These are phyloP conservation scores for Paraconiothyrium brasiliense DNA, from an alignment of 2,329 filamentous ascomycete species.

Conservation along the genomic window DNA sequence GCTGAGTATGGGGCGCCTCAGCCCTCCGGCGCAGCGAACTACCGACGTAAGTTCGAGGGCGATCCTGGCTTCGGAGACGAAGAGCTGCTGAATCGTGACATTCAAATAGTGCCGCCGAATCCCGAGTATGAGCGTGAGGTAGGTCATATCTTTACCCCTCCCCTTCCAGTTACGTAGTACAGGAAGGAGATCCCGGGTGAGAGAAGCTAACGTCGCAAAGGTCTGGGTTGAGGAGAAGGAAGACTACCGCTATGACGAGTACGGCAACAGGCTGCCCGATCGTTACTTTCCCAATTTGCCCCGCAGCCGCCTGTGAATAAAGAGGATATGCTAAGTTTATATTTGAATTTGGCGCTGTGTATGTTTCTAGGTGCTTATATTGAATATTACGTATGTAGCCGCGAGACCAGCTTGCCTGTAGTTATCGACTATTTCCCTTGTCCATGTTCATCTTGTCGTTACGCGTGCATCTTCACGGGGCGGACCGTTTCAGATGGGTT, in stretches of 20 bases:
- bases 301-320: slow-evolving; percentile 40
- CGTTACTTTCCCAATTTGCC: slow-evolving; percentile 36
- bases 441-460: background rate
- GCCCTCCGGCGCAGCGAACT: slow-evolving; percentile 39
- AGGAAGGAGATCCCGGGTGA: too few species aligned
- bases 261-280: slow-evolving; percentile 47
- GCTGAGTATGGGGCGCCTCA: slow-evolving; percentile 45
- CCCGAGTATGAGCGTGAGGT: slow-evolving; percentile 46
- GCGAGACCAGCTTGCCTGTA: background rate
- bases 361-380: slow-evolving; percentile 3
- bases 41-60: slow-evolving; percentile 45
- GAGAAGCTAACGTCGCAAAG: slow-evolving; percentile 25
- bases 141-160: slow-evolving; percentile 15
- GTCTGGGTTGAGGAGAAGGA: slow-evolving; percentile 50
- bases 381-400: slow-evolving; percentile 12
- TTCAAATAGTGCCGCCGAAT: slow-evolving; percentile 47
- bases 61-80: slow-evolving; percentile 50
- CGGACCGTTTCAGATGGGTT: background rate
- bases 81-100: slow-evolving; percentile 43
- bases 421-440: slow-evolving; percentile 1
- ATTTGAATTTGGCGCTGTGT: background rate
- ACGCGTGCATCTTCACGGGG: background rate
- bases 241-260: slow-evolving; percentile 47
- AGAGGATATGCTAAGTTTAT: background rate
- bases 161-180: too few species aligned